Base-by-base conservation (phyloP, 805 yeast species). In the Scheffersomyces amazonensis region DNA sequence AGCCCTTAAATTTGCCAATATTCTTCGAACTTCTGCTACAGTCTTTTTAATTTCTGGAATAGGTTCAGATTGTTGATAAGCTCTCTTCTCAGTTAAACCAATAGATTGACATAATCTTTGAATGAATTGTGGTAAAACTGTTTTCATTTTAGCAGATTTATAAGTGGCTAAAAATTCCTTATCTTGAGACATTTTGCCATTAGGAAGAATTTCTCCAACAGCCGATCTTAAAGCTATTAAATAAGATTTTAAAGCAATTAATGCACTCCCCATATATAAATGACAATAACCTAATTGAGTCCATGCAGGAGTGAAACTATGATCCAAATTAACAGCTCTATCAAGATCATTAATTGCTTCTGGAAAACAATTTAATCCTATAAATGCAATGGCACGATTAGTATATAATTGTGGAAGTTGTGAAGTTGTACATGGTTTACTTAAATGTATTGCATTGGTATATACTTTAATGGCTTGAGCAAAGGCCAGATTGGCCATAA, bases 211-310 rank as follows among this genome's bases (percentile, higher is more conserved):
- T 21, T 56, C 61, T 1, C 73, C 73, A 1, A 51, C 48, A 13
- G 51, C 31, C 4, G 60, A 40, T 32, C 53, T 53, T 16, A 67
- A 49, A 1, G 71, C 63, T 19, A 51, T 49, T 11, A 57, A 48
- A 45, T 66, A 66, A 42, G 67, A 60, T 34, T 52, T 48, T 31
- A 67, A 48, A 2, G 70, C 60, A 8, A 58, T 34, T 18, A 66
- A 43, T 32, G 65, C 58, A 25, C 48, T 47, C 3, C 72, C 72
- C 65, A 66, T 58, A 46, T 64, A 66, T 25, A 68, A 48, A 31
- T 66, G 69, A 44, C 70, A 66, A 50, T 66, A 68, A 3, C 70
- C 72, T 41, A 68, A 51, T 48, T 68, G 73, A 15, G 65, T 51
- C 73, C 73, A 68, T 5, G 71, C 73, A 2, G 73, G 66, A 4